phyloP scores from a whole-genome alignment of 192 early-diverging fungal genomes.

The Coemansia sp. region DNA sequence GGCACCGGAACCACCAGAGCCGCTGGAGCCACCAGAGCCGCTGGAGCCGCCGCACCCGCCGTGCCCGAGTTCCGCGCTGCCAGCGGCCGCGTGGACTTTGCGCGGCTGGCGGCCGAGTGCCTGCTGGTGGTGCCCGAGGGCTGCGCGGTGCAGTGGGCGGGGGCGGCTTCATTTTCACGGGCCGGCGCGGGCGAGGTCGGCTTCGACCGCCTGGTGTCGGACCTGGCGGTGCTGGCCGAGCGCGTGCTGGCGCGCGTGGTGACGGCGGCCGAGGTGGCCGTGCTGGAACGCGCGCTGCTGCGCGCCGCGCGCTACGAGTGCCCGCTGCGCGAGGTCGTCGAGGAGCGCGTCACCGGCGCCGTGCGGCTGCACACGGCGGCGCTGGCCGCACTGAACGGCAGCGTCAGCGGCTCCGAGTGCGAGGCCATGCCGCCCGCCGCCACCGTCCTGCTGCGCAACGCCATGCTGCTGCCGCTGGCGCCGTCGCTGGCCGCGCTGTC shows the following conservation, averaged over 20 bases:
- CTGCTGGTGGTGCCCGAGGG: conserved; percentile 39
- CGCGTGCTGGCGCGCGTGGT: conserved; percentile 20
- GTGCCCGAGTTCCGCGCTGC: conserved; percentile 15
- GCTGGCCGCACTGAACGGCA: conserved; percentile 13
- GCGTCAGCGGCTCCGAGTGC: conserved; percentile 18
- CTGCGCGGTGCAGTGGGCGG: conserved; percentile 40
- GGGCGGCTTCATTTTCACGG: conserved; percentile 12
- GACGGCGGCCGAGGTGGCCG: conserved; percentile 14
- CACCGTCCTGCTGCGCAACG: conserved; percentile 17
- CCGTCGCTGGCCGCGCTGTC: conserved; percentile 26
- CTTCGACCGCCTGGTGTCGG: conserved; percentile 28
- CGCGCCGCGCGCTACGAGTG: conserved; percentile 43
- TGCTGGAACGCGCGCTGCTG: conserved; percentile 41
- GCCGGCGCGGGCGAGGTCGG: conserved; percentile 22
- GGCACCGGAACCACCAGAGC: background rate
- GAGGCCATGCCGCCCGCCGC: conserved; percentile 33
- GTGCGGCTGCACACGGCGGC: conserved; percentile 21
- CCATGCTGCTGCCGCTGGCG: conserved; percentile 36
- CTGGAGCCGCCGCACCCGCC: background rate
- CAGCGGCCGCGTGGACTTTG: conserved; percentile 27
- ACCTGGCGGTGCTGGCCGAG: conserved; percentile 28
- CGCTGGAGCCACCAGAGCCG: background rate
- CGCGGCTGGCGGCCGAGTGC: conserved; percentile 35
- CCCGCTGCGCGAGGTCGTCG: conserved; percentile 44
- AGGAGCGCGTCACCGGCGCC: conserved; percentile 33